Conservation (phyloP, 169 alveolate species). For the Plasmodium reichenowi region DNA sequence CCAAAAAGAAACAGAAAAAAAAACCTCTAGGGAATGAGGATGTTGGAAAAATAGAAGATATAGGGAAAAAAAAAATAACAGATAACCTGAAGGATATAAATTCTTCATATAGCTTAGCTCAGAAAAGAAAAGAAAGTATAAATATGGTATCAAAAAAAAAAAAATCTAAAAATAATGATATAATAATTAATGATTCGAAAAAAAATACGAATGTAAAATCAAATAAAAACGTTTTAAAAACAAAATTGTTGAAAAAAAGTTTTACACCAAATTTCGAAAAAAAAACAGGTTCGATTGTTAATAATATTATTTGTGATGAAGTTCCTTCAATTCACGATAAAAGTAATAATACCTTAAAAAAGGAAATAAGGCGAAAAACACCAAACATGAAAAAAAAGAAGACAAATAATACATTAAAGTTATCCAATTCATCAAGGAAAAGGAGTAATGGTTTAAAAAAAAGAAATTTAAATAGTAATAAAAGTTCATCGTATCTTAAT, state of each 20-base stretch:
- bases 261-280: neutral
- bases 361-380: neutral
- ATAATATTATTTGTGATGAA: neutral
- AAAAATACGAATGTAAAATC: neutral
- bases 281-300: neutral
- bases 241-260: conserved; percentile 30
- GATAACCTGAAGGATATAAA: too few species aligned
- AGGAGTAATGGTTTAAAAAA: conserved; percentile 5
- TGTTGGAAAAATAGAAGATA: conserved; percentile 7
- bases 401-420: conserved; percentile 5
- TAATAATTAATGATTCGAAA: neutral
- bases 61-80: neutral
- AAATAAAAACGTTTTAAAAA: neutral
- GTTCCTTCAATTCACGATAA: conserved; percentile 8
- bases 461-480: conserved; percentile 14
- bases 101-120: too few species aligned
- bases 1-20: conserved; percentile 33
- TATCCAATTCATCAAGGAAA: conserved; percentile 13
- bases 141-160: neutral
- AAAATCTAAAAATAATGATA: neutral
- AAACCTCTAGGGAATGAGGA: neutral
- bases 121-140: conserved; percentile 13
- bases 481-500: neutral
- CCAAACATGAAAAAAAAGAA: neutral
- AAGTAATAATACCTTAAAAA: conserved; percentile 9